Evolutionary conservation across 352 stramenopile genomes (phyloP).

Genomic region (Elongisporangium senticosum): DNA sequence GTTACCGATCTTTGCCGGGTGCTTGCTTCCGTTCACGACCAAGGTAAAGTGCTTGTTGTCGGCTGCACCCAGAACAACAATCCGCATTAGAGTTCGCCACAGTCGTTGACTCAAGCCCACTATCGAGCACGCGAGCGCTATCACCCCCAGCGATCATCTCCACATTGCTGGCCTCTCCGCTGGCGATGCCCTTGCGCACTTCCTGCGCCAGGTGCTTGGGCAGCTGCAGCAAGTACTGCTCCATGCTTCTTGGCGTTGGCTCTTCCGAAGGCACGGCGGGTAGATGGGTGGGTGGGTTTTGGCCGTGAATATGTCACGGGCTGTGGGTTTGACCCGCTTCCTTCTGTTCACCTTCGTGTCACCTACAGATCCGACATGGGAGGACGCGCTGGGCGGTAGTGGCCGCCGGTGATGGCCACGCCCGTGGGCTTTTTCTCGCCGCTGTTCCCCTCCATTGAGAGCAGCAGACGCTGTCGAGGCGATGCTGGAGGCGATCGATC

Average conservation of each 20-base stretch:
- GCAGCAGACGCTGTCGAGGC: slow-evolving; percentile 11
- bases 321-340: no score
- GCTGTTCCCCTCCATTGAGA: slow-evolving; percentile 33
- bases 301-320: background rate
- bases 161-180: slow-evolving; percentile 52
- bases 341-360: no score
- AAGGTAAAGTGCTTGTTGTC: slow-evolving; percentile 87
- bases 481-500: background rate
- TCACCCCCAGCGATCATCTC: slow-evolving; percentile 73
- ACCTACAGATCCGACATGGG: no score
- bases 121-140: background rate
- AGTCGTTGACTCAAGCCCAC: background rate
- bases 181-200: slow-evolving; percentile 57
- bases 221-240: slow-evolving; percentile 85
- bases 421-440: slow-evolving; percentile 27
- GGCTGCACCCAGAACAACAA: slow-evolving; percentile 26
- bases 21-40: slow-evolving; percentile 68
- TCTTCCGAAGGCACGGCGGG: background rate
- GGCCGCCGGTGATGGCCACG: slow-evolving; percentile 24
- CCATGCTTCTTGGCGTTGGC: slow-evolving; percentile 30
- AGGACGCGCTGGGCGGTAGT: no score
- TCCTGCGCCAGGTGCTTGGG: slow-evolving; percentile 77
- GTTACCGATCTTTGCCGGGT: slow-evolving; percentile 71
- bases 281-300: slow-evolving; percentile 1
- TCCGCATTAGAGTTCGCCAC: slow-evolving; percentile 2